Evolutionary conservation across 345 rosid species (phyloP).

Genomic region (Aquilaria yunnanensis): DNA sequence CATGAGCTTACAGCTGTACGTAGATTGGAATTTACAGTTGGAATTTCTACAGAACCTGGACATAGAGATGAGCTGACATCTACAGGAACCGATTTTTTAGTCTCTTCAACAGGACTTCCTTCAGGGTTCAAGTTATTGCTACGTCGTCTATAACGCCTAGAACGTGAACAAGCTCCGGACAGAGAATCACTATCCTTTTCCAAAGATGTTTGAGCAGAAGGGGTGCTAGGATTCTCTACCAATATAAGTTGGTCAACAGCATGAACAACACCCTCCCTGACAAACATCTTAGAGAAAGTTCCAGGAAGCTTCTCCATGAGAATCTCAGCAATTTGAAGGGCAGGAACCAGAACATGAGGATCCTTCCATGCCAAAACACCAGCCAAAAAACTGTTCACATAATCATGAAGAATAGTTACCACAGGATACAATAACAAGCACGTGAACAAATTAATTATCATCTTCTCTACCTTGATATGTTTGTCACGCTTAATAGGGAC

Average conservation of each 20-base stretch:
- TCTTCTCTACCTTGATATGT: constrained; percentile 74
- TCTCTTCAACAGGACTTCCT: constrained; percentile 58
- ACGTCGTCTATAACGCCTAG: constrained; percentile 89
- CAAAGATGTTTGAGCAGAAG: constrained; percentile 39
- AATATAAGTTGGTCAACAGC: constrained; percentile 91
- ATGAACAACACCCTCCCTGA: constrained; percentile 98
- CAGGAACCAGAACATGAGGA: constrained; percentile 94
- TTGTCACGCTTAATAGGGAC: constrained; percentile 71
- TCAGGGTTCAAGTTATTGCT: constrained; percentile 61
- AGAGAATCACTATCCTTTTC: constrained; percentile 78
- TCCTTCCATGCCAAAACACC: constrained; percentile 99
- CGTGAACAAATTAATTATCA: not conserved
- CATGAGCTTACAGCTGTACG: constrained; percentile 68
- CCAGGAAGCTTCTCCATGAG: constrained; percentile 99
- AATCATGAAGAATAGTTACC: constrained; percentile 14
- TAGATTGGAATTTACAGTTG: constrained; percentile 57
- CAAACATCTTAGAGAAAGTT: constrained; percentile 88
- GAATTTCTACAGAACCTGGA: constrained; percentile 58
- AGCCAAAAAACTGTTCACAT: constrained; percentile 69
- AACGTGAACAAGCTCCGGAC: constrained; percentile 64
- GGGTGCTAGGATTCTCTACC: constrained; percentile 46
- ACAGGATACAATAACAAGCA: not conserved
- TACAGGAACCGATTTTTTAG: constrained; percentile 42
- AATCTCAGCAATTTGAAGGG: constrained; percentile 93
- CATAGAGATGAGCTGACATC: constrained; percentile 65